Evolutionary conservation across 2,329 filamentous ascomycete species (phyloP).

Genomic region (Lithohypha guttulata): DNA sequence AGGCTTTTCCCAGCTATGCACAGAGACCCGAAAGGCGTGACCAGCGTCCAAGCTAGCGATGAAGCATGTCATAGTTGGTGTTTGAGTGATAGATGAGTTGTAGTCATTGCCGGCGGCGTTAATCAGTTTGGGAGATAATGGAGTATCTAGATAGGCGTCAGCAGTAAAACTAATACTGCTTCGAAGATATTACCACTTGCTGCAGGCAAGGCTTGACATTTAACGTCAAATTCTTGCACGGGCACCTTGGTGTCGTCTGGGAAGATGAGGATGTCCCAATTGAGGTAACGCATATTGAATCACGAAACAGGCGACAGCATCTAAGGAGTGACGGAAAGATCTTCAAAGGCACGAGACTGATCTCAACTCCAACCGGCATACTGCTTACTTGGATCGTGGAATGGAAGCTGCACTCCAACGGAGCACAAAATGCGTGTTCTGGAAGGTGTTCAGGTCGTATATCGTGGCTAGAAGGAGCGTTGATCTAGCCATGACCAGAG

Average conservation of each 20-base stretch:
- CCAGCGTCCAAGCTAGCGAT: slow-evolving; percentile 52
- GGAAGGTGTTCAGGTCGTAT: too few species aligned
- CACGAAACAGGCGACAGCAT: background rate
- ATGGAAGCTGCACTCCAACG: too few species aligned
- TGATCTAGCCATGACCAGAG: too few species aligned
- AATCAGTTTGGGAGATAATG: background rate
- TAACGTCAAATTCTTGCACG: slow-evolving; percentile 70
- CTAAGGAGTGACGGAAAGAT: too few species aligned
- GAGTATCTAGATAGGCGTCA: background rate
- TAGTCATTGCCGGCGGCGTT: background rate
- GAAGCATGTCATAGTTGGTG: slow-evolving; percentile 63
- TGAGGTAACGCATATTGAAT: slow-evolving; percentile 64
- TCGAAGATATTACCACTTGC: too few species aligned
- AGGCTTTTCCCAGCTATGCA: slow-evolving; percentile 62
- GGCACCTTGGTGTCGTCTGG: slow-evolving; percentile 57
- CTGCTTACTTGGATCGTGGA: too few species aligned
- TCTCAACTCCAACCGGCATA: too few species aligned
- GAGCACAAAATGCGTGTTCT: too few species aligned
- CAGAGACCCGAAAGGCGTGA: slow-evolving; percentile 57
- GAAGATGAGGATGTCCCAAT: slow-evolving; percentile 80
- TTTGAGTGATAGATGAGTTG: slow-evolving; percentile 23
- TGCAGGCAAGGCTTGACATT: slow-evolving; percentile 49
- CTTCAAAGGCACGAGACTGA: too few species aligned
- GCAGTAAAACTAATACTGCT: too few species aligned
- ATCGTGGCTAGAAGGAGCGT: too few species aligned